Evolutionary conservation across 495 filamentous ascomycete genomes (phyloP).

Genomic region (Alectoria sarmentosa): DNA sequence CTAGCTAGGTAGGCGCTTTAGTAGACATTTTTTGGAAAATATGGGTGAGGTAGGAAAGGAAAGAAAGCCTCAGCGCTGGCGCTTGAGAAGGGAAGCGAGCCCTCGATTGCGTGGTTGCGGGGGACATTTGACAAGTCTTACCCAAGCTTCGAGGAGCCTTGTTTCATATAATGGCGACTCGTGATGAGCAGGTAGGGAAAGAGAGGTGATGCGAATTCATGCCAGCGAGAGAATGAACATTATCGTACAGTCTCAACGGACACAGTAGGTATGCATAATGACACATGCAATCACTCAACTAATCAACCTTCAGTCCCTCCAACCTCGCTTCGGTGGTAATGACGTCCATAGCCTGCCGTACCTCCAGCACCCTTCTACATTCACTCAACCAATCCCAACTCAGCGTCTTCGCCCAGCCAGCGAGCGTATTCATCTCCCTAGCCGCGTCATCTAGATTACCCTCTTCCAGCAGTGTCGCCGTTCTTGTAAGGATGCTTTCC

Average conservation of each 20-base stretch:
- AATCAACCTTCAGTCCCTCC: constrained; percentile 20
- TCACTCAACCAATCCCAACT: constrained; percentile 90
- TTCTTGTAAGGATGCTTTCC: constrained; percentile 82
- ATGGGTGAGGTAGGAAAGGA: too few species aligned
- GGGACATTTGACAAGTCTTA: too few species aligned
- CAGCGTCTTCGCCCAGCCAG: constrained; percentile 90
- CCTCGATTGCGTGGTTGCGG: too few species aligned
- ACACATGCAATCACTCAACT: background rate
- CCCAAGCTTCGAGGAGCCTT: too few species aligned
- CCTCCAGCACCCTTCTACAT: constrained; percentile 81
- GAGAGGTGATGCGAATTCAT: too few species aligned
- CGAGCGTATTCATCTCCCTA: constrained; percentile 86
- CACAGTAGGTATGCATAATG: background rate
- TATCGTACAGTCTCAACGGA: background rate
- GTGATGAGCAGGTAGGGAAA: too few species aligned
- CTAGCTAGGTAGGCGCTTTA: too few species aligned
- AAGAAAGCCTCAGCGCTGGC: too few species aligned
- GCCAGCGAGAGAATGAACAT: background rate
- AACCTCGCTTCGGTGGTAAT: constrained; percentile 27
- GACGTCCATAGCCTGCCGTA: constrained; percentile 92
- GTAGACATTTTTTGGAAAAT: too few species aligned
- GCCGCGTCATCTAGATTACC: constrained; percentile 86
- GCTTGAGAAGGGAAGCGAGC: too few species aligned
- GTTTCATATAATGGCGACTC: too few species aligned
- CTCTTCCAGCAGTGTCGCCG: constrained; percentile 83